Conservation (phyloP, 2,329 filamentous ascomycete genomes). For the Parasarocladium wereldwijsianum region DNA sequence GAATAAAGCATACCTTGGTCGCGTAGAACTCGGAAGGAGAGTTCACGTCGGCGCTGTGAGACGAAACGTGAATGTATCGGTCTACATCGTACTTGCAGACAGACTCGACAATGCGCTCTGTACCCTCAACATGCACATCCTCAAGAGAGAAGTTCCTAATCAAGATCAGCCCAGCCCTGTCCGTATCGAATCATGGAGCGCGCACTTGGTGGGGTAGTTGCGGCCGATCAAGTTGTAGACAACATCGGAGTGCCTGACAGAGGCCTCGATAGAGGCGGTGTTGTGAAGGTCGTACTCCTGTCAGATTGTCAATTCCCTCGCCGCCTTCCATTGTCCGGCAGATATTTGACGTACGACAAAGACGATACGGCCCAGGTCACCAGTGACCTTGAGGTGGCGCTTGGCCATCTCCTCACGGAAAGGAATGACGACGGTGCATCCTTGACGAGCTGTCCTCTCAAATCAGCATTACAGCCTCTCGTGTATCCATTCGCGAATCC, state of each 20-base stretch:
- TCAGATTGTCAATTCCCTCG: not conserved
- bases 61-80: constrained; percentile 91
- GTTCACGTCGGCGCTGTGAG: constrained; percentile 70
- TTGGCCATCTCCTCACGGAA: constrained; percentile 97
- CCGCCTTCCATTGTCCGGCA: no score
- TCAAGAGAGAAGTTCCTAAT: constrained; percentile 78
- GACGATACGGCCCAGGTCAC: constrained; percentile 77
- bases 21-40: constrained; percentile 81
- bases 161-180: no score
- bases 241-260: constrained; percentile 89
- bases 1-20: constrained; percentile 50
- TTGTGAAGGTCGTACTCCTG: constrained; percentile 93
- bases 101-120: constrained; percentile 82
- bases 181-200: constrained; percentile 6
- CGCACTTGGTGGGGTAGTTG: constrained; percentile 88
- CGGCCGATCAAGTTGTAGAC: constrained; percentile 94
- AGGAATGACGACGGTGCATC: constrained; percentile 86
- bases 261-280: constrained; percentile 89
- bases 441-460: constrained; percentile 54
- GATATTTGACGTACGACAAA: constrained; percentile 68
- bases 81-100: constrained; percentile 97
- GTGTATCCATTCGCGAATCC: not conserved
- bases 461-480: constrained; percentile 9
- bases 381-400: constrained; percentile 89
- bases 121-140: constrained; percentile 86